phyloP scores from a whole-genome alignment of 352 stramenopile species.

The Phytophthora lateralis region DNA sequence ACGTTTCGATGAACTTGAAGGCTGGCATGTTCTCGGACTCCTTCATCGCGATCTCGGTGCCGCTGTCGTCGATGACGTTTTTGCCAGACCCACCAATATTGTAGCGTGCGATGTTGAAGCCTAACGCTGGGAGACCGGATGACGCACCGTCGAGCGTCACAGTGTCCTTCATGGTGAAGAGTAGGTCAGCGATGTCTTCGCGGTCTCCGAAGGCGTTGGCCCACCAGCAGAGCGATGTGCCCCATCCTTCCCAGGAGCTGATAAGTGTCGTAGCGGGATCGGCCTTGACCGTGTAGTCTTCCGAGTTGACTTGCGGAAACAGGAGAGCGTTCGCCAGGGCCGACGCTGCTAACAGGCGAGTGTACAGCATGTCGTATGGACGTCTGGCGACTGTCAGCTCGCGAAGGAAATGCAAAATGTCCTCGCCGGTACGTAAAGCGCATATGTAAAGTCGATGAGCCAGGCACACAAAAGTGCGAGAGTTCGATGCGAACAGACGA shows the following conservation, averaged over 20 bases:
- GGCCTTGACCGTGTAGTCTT: slow-evolving; percentile 30
- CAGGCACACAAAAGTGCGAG: slow-evolving; percentile 20
- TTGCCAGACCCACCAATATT: slow-evolving; percentile 57
- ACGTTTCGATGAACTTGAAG: slow-evolving; percentile 62
- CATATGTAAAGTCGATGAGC: slow-evolving; percentile 9
- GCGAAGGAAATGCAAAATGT: slow-evolving; percentile 15
- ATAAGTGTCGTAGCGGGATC: slow-evolving; percentile 24
- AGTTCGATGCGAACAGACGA: slow-evolving; percentile 29
- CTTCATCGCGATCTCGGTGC: slow-evolving; percentile 49
- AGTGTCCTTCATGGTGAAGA: slow-evolving; percentile 53
- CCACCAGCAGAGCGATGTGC: slow-evolving; percentile 69
- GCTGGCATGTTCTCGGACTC: slow-evolving; percentile 52
- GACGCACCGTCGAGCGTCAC: slow-evolving; percentile 35
- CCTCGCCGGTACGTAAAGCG: too few species aligned
- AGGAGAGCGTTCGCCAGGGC: slow-evolving; percentile 11
- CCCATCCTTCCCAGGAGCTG: slow-evolving; percentile 57
- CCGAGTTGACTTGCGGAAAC: slow-evolving; percentile 7
- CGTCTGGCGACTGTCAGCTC: background rate
- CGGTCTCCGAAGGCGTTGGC: slow-evolving; percentile 66
- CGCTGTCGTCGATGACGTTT: slow-evolving; percentile 47
- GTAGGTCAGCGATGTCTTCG: slow-evolving; percentile 52
- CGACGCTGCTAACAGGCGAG: slow-evolving; percentile 11
- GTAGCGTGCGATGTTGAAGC: slow-evolving; percentile 68
- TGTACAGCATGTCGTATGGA: slow-evolving; percentile 17
- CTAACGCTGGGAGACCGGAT: slow-evolving; percentile 41